Base-by-base conservation (phyloP, 768 basidiomycete species). In the Paxillus rubicundulus region DNA sequence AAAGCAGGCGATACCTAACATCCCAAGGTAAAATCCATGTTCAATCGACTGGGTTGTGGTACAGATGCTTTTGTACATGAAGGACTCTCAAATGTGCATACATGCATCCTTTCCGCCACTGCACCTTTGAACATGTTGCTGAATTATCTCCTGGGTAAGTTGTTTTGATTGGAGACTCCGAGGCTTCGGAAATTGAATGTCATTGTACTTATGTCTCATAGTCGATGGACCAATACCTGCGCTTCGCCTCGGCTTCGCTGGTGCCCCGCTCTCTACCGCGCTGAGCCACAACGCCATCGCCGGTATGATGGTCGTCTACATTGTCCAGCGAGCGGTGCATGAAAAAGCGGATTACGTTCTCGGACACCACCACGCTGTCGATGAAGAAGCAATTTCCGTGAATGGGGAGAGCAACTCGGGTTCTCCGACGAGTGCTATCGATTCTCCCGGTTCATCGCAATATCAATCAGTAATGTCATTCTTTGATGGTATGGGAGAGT, bases 241-340 rank as follows among this genome's bases (percentile, higher is more conserved):
- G 2, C 53, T 65, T 50, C 64, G 58, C 24, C 45, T 67, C 16
- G 64, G 62, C 39, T 65, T 67, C 16, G 51, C 53, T 36, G 60
- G 65, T 18, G 64, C 64, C 39, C 65, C 60, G 20, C 44, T 66
- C n/a, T 67, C 60, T 46, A 60, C 65, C 3, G 56, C 67, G 40
- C 36, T 65, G 37, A 66, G 64, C 17, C 65, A 67, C 43, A 67
- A 58, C 34, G 50, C 43, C 13, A 63, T 66, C 33, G 55, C 65
- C 1, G 45, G 48, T 16, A 45, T 55, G 45, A 43, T 65, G 41
- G 44, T 60, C n/a, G 9, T 62, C 18, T 66, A 62, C 51, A 65
- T 67, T 24, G 56, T 56, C 37, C 45, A 55, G 50, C 54, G 56
- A 18, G 49, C 49, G n/a, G 56, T 67, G 8, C 47, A 46, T 30